Conservation (phyloP, 768 basidiomycete genomes). For the Boletus edulis region DNA sequence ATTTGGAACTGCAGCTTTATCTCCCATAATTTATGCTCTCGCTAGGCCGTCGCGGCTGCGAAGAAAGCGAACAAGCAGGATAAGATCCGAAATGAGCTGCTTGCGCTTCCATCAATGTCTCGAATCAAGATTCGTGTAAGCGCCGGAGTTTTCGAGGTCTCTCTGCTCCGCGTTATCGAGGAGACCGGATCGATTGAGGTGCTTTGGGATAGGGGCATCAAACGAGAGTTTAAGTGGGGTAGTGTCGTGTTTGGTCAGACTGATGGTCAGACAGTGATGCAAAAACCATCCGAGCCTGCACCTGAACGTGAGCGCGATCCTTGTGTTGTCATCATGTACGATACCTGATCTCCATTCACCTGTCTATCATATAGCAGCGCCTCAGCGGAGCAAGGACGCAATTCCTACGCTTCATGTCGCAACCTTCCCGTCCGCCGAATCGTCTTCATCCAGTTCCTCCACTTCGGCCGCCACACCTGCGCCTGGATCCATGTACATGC, state of each 20-base stretch:
- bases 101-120: conserved; percentile 66
- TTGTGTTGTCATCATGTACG: neutral
- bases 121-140: conserved; percentile 84
- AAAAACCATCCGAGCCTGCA: conserved; percentile 63
- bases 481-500: conserved; percentile 19
- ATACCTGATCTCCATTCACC: conserved; percentile 8
- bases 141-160: conserved; percentile 85
- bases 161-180: conserved; percentile 66
- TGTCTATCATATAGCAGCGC: conserved; percentile 12
- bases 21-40: neutral
- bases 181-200: conserved; percentile 74
- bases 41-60: conserved; percentile 67
- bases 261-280: conserved; percentile 61
- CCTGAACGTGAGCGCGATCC: conserved; percentile 41
- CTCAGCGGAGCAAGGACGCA: conserved; percentile 10
- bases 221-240: conserved; percentile 81
- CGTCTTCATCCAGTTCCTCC: conserved; percentile 23
- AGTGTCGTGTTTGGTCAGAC: conserved; percentile 76
- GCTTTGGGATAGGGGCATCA: conserved; percentile 72
- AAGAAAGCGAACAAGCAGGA: conserved; percentile 76
- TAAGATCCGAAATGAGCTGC: conserved; percentile 65
- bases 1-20: neutral
- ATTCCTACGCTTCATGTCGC: conserved; percentile 21
- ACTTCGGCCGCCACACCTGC: conserved; percentile 16
- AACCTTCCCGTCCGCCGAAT: conserved; percentile 20